Base-by-base conservation (phyloP, 1,284 basidiomycete species). In the Cerrena zonata region DNA sequence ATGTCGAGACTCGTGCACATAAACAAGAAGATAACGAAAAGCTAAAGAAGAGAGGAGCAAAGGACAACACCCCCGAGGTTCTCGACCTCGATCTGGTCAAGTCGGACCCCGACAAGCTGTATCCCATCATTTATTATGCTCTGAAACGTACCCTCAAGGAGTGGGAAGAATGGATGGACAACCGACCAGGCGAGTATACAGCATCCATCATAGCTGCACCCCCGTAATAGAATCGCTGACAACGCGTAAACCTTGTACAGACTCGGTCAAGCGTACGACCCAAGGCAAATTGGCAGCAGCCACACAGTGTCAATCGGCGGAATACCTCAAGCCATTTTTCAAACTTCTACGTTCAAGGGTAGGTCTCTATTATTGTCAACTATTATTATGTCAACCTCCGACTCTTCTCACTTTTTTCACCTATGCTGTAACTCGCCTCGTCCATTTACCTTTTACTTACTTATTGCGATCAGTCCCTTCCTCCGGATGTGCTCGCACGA, bases 271-370 rank as follows among this genome's bases (percentile, higher is more conserved):
- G 63, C 85, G 84, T 22, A 88, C 91, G 2, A 88, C 82, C 0
- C 92, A 95, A 63, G 96, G 96, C 21, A 97, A 94, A 67, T 73
- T 94, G 13, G 94, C 94, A 1, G 90, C 93, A 1, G 95, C 95
- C 1, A 96, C 91, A 0, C 94, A 98, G 67, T 86, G 93, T 1
- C 94, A 98, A 63, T 94, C 94, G 2, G 93, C 90, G 5, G 90
- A 97, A 60, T 95, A 99, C 65, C 78, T 99, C 37, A 99, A 99
- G 65, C 96, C 96, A 0, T 75, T 99, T 1, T 97, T 99, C 79
- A 94, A 94, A 63, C 76, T 81, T 21, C 73, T 99, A 25, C 85
- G 93, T 37, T 86, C 85, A 65, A 79, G 92, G 59, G 90, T 92
- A 67, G 49, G 89, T 79, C n/a, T n/a, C n/a, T n/a, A n/a, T n/a